Evolutionary conservation across 192 early-diverging fungal genomes (phyloP).

Genomic region (Haplosporangium gracile): DNA sequence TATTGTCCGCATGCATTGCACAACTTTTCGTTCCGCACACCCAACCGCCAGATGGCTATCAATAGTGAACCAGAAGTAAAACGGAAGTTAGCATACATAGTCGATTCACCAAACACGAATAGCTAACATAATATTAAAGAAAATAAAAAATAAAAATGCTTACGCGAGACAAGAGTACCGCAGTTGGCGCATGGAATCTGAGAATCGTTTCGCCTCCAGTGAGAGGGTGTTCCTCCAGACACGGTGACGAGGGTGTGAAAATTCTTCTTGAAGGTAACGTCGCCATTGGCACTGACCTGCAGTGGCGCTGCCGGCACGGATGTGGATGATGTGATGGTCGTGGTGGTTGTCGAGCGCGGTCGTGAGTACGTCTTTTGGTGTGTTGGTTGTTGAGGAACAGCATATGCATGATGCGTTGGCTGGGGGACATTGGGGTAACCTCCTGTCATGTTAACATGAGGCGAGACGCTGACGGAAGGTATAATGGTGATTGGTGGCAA

Average conservation of each 20-base stretch:
- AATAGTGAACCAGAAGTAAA: neutral
- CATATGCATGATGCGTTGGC: slow-evolving; percentile 21
- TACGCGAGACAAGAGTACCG: slow-evolving; percentile 48
- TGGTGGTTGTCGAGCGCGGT: slow-evolving; percentile 5
- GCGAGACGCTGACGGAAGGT: slow-evolving; percentile 40
- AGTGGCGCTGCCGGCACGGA: slow-evolving; percentile 13
- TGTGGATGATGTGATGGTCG: neutral
- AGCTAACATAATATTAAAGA: neutral
- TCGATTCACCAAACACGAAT: neutral
- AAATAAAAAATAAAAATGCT: neutral
- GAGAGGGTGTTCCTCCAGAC: slow-evolving; percentile 34
- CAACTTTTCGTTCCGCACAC: slow-evolving; percentile 42
- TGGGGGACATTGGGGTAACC: slow-evolving; percentile 44
- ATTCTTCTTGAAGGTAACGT: slow-evolving; percentile 49
- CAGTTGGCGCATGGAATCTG: slow-evolving; percentile 48
- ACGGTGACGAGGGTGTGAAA: slow-evolving; percentile 41
- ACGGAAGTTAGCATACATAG: too few species aligned
- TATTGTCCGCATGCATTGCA: slow-evolving; percentile 52
- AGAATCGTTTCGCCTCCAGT: slow-evolving; percentile 48
- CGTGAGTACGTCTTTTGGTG: slow-evolving; percentile 44
- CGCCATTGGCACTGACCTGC: slow-evolving; percentile 34
- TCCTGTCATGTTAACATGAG: slow-evolving; percentile 53
- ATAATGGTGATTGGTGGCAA: slow-evolving; percentile 17
- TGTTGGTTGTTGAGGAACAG: slow-evolving; percentile 31
- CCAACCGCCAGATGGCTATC: slow-evolving; percentile 51